Percentiles rank a stretch among this genome's conserved stretches.
Evolutionary conservation across 2,329 filamentous ascomycete species (phyloP).

Genomic region (Corinectria fuckeliana): DNA sequence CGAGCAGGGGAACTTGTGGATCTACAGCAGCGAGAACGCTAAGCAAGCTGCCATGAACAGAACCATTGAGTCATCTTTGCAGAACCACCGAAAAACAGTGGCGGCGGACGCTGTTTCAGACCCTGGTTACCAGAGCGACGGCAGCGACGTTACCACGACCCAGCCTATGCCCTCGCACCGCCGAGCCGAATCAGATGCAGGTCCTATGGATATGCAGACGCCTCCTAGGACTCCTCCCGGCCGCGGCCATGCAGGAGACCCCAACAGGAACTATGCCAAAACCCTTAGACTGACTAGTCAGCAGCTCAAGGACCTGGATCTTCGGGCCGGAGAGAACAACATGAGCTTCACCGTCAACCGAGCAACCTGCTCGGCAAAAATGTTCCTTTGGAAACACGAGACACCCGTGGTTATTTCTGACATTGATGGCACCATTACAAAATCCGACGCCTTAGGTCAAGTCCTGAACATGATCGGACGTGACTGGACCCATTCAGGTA

Average conservation of each 20-base stretch:
- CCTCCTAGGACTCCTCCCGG: conserved; percentile 75
- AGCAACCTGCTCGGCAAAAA: conserved; percentile 87
- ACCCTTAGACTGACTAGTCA: conserved; percentile 94
- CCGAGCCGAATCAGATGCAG: conserved; percentile 71
- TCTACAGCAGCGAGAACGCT: conserved; percentile 96
- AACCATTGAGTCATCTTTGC: conserved; percentile 59
- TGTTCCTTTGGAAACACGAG: conserved; percentile 93
- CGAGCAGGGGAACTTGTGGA: conserved; percentile 97
- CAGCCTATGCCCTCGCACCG: conserved; percentile 58
- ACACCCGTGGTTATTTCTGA: conserved; percentile 97
- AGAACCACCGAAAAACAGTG: conserved; percentile 55
- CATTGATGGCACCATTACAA: conserved; percentile 98
- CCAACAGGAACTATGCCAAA: conserved; percentile 91
- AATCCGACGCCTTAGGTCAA: conserved; percentile 93
- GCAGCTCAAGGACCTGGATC: conserved; percentile 83
- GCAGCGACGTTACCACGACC: conserved; percentile 65
- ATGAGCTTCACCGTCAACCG: conserved; percentile 98
- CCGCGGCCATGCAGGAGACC: conserved; percentile 68
- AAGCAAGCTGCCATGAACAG: conserved; percentile 84
- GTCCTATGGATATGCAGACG: conserved; percentile 62
- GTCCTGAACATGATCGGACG: conserved; percentile 95
- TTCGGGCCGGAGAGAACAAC: conserved; percentile 85
- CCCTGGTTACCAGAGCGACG: conserved; percentile 94
- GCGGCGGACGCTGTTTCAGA: conserved; percentile 87
- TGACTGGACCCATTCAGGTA: conserved; percentile 96